Conservation (phyloP, 768 basidiomycete genomes). For the Chalciporus piperatus region DNA sequence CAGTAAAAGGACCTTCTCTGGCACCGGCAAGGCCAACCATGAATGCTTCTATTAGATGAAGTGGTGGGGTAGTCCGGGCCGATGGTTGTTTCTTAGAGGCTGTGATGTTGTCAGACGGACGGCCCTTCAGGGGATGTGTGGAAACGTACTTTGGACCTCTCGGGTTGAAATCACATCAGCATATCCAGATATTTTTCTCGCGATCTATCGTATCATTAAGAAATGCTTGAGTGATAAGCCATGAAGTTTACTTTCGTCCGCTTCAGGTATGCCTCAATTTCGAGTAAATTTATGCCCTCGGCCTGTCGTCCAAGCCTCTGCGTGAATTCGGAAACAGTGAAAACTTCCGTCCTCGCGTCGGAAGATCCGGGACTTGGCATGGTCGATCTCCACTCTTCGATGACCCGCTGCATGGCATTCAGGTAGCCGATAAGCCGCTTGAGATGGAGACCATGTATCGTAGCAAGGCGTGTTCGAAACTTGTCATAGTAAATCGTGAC, state of each 20-base stretch:
- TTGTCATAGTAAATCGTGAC: slow-evolving; percentile 72
- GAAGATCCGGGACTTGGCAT: slow-evolving; percentile 15
- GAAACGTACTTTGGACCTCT: slow-evolving; percentile 28
- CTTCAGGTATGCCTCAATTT: slow-evolving; percentile 77
- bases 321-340: slow-evolving; percentile 67
- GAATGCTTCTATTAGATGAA: slow-evolving; percentile 80
- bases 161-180: slow-evolving; percentile 57
- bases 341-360: slow-evolving; percentile 49
- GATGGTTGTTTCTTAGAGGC: slow-evolving; percentile 8
- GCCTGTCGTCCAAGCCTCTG: slow-evolving; percentile 63
- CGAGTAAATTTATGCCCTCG: slow-evolving; percentile 77
- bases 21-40: slow-evolving; percentile 73
- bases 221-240: not conserved
- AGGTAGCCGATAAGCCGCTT: slow-evolving; percentile 76
- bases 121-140: not conserved
- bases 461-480: slow-evolving; percentile 75
- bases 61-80: slow-evolving; percentile 59
- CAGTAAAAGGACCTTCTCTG: slow-evolving; percentile 54
- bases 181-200: slow-evolving; percentile 84
- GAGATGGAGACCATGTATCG: slow-evolving; percentile 72
- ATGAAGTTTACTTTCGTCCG: slow-evolving; percentile 76
- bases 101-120: slow-evolving; percentile 1
- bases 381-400: slow-evolving; percentile 46
- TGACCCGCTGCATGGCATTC: slow-evolving; percentile 61
- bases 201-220: slow-evolving; percentile 42